Evolutionary conservation across 257 asterid species (phyloP).

Genomic region (Ballota nigra): DNA sequence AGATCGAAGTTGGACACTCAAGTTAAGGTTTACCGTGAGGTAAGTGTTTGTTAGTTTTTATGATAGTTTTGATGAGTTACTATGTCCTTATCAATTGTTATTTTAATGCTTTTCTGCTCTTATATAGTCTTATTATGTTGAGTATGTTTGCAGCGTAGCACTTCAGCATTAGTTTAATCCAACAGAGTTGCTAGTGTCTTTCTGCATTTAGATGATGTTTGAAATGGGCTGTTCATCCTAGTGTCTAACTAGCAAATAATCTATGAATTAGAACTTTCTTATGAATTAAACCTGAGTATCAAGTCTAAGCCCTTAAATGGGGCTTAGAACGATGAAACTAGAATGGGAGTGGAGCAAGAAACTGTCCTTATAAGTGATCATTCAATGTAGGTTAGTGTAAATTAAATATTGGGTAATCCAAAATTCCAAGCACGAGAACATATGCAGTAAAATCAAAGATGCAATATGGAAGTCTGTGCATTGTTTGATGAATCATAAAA

Average conservation of each 20-base stretch:
- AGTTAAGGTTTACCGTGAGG: constrained; percentile 75
- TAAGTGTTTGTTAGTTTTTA: constrained; percentile 32
- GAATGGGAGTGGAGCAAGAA: not conserved
- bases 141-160: not conserved
- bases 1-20: constrained; percentile 80
- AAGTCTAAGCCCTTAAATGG: not conserved
- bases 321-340: not conserved
- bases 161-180: not conserved
- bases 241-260: constrained; percentile 3
- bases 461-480: not conserved
- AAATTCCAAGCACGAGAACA: constrained; percentile 2
- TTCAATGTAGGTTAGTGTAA: not conserved
- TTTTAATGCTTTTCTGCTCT: not conserved
- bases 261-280: not conserved
- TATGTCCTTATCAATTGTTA: not conserved
- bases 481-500: not conserved
- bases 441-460: not conserved
- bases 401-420: not conserved
- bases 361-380: not conserved
- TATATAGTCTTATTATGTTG: not conserved
- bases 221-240: not conserved
- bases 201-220: not conserved
- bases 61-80: not conserved
- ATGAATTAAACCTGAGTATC: not conserved
- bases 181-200: not conserved